Evolutionary conservation across 139 green algal species (phyloP).

Genomic region (Chara braunii): DNA sequence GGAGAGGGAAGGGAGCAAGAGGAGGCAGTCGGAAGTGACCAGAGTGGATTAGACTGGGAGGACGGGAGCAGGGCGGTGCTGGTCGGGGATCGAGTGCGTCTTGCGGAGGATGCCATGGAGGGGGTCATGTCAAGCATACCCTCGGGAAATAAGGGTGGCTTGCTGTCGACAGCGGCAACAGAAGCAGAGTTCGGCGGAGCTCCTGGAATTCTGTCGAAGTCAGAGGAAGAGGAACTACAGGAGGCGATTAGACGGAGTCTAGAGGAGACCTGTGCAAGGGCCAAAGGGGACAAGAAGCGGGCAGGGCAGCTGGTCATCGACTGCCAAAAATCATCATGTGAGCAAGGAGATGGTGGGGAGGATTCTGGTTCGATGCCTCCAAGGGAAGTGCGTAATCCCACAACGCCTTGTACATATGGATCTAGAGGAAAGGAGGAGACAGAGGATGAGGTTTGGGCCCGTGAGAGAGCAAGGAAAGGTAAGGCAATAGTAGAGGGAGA

Average conservation of each 20-base stretch:
- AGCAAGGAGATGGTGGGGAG: not conserved
- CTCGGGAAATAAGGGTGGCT: too few relatives aligned
- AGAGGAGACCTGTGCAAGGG: slow-evolving; percentile 9
- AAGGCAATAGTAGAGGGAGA: not conserved
- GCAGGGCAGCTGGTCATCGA: not conserved
- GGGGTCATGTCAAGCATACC: not conserved
- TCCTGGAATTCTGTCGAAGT: not conserved
- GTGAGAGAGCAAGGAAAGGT: not conserved
- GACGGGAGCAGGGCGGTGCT: slow-evolving; percentile 1
- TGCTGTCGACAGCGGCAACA: too few relatives aligned
- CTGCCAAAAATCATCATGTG: not conserved
- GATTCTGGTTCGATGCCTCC: not conserved
- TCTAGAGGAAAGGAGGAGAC: not conserved
- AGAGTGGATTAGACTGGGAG: slow-evolving; percentile 5
- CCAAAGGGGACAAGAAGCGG: not conserved
- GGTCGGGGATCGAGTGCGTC: not conserved
- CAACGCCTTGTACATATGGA: too few relatives aligned
- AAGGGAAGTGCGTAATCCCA: too few relatives aligned
- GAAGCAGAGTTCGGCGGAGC: not conserved
- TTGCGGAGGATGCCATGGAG: not conserved
- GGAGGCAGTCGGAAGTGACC: not conserved
- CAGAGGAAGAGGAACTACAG: slow-evolving; percentile 16
- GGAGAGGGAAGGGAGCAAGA: too few relatives aligned
- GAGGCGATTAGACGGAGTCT: slow-evolving; percentile 27
- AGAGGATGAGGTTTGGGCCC: not conserved